These are phyloP conservation scores for Colletotrichum sp. DNA, from an alignment of 2,329 filamentous ascomycete species.

Conservation along the genomic window DNA sequence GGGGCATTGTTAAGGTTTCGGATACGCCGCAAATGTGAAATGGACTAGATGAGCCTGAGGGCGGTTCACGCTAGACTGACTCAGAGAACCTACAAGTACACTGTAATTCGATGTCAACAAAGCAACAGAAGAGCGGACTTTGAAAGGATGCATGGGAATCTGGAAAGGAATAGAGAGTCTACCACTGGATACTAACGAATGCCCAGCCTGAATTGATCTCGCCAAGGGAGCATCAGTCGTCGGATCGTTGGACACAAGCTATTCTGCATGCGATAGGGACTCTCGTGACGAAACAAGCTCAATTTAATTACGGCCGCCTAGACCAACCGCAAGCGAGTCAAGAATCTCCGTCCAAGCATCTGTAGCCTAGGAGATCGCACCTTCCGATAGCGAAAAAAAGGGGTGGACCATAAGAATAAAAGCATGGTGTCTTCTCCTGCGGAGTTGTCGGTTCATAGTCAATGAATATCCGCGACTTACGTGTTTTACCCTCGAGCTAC, in stretches of 20 bases:
- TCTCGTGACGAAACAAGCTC: not conserved
- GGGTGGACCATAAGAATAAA: not conserved
- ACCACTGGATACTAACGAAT: not conserved
- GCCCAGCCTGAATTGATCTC: not conserved
- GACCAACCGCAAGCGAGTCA: not conserved
- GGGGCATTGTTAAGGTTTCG: not conserved
- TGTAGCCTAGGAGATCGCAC: not conserved
- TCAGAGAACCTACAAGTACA: not conserved
- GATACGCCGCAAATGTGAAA: not conserved
- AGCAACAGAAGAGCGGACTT: not conserved
- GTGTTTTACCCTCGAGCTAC: fast-evolving
- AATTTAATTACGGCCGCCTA: not conserved
- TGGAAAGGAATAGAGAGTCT: not conserved
- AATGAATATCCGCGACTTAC: fast-evolving
- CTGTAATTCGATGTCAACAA: fast-evolving
- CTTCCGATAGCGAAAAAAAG: not conserved
- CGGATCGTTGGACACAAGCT: not conserved
- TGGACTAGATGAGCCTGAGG: not conserved
- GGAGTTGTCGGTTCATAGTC: not conserved
- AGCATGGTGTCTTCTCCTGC: not conserved
- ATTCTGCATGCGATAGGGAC: not conserved
- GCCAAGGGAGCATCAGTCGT: not conserved
- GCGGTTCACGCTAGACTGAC: not conserved
- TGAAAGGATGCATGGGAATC: not conserved
- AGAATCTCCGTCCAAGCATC: not conserved